A percentile compares a stretch with the other conserved stretches of the same genome.
Evolutionary conservation across 2,329 filamentous ascomycete species (phyloP).

Genomic region (Ophiocordyceps camponoti-floridani): DNA sequence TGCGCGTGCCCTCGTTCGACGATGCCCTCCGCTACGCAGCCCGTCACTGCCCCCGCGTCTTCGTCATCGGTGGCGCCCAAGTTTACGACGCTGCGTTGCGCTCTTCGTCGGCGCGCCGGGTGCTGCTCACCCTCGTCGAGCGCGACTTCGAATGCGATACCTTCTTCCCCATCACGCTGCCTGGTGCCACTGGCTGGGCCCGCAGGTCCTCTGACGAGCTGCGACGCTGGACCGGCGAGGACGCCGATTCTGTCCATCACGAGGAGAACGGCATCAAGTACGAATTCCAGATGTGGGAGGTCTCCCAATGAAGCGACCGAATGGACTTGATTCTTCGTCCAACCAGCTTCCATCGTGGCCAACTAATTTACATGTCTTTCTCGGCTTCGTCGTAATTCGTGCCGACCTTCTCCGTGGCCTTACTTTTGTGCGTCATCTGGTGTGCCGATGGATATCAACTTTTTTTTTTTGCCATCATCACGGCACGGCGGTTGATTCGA

Average conservation of each 20-base stretch:
- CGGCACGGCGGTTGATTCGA: too few species aligned
- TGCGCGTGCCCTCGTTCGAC: conserved; percentile 41
- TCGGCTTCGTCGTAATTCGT: not conserved
- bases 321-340: not conserved
- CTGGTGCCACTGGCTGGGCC: conserved; percentile 31
- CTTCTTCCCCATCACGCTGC: conserved; percentile 46
- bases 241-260: conserved; percentile 33
- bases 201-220: conserved; percentile 32
- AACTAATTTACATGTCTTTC: not conserved
- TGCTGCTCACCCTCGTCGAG: conserved; percentile 53
- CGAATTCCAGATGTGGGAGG: conserved; percentile 61
- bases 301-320: not conserved
- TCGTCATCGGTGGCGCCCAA: conserved; percentile 79
- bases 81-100: conserved; percentile 60
- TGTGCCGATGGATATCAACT: not conserved
- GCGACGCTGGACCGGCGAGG: conserved; percentile 48
- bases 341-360: not conserved
- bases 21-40: conserved; percentile 28
- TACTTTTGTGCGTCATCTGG: not conserved
- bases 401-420: not conserved
- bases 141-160: conserved; percentile 62
- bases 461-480: not conserved
- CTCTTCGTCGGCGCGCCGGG: conserved; percentile 35
- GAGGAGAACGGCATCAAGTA: conserved; percentile 48
- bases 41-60: conserved; percentile 40